Evolutionary conservation across 805 yeast genomes (phyloP).

Genomic region (Pichia thaimueangensis): DNA sequence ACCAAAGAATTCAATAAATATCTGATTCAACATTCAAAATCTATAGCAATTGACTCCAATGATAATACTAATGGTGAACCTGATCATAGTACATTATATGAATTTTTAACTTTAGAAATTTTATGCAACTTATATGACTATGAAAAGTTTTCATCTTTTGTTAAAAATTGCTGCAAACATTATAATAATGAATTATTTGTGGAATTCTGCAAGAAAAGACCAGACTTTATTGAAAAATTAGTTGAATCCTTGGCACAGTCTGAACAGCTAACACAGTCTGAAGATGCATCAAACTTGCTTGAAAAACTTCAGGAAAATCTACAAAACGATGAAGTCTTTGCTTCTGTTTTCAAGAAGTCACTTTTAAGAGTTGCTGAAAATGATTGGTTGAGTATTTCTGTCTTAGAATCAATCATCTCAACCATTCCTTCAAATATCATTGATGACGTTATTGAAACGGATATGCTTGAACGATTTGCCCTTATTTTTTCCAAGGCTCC

Average conservation of each 20-base stretch:
- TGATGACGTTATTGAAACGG: background rate
- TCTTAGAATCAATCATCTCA: slow-evolving; percentile 8
- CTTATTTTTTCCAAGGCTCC: slow-evolving; percentile 8
- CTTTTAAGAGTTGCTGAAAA: slow-evolving; percentile 10
- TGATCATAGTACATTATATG: slow-evolving; percentile 18
- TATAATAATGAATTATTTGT: slow-evolving; percentile 19
- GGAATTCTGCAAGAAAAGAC: slow-evolving; percentile 12
- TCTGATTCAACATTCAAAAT: slow-evolving; percentile 10
- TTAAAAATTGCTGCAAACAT: slow-evolving; percentile 20
- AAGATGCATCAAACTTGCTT: slow-evolving; percentile 10
- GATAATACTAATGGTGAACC: background rate
- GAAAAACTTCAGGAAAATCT: slow-evolving; percentile 20
- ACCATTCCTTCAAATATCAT: background rate
- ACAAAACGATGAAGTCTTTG: slow-evolving; percentile 10
- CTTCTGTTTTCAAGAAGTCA: slow-evolving; percentile 10
- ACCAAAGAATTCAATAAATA: slow-evolving; percentile 9
- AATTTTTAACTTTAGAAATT: slow-evolving; percentile 32
- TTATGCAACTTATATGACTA: slow-evolving; percentile 29
- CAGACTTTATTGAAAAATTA: slow-evolving; percentile 16
- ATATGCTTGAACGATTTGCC: slow-evolving; percentile 5
- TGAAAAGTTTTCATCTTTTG: slow-evolving; percentile 16
- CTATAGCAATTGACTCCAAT: slow-evolving; percentile 6
- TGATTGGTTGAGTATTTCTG: background rate
- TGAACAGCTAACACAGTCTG: background rate
- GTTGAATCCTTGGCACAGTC: slow-evolving; percentile 2